Conservation (phyloP, 2,329 filamentous ascomycete genomes). For the Alternaria rosae region DNA sequence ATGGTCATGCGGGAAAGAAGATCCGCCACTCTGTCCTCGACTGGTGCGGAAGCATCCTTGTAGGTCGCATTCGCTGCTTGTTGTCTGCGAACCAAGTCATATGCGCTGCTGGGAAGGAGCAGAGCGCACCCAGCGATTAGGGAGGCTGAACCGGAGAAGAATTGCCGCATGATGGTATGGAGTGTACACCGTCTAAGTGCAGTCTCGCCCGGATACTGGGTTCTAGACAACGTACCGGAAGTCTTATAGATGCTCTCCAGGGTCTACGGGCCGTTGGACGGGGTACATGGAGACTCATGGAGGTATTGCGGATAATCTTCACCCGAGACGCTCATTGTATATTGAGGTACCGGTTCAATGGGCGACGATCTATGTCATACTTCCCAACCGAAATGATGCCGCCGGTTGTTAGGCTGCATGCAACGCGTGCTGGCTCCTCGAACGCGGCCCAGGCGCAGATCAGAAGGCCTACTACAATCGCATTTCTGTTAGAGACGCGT, state of each 20-base stretch:
- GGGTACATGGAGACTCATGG: neutral
- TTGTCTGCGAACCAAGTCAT: conserved; percentile 38
- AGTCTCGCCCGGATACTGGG: neutral
- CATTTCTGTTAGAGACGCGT: neutral
- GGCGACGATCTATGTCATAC: conserved; percentile 7
- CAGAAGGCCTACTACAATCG: neutral
- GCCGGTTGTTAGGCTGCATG: neutral
- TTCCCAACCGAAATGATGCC: neutral
- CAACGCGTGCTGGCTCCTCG: neutral
- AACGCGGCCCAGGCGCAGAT: neutral
- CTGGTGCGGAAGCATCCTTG: conserved; percentile 67
- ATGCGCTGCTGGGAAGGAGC: conserved; percentile 24
- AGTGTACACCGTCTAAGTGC: neutral
- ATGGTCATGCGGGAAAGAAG: conserved; percentile 76
- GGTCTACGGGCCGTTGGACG: conserved; percentile 9
- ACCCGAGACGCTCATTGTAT: conserved; percentile 17
- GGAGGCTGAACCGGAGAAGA: conserved; percentile 10
- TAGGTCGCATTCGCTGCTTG: conserved; percentile 55
- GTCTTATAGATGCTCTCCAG: conserved; percentile 20
- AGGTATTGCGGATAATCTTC: conserved; percentile 21
- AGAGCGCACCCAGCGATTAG: conserved; percentile 24
- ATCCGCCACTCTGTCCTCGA: conserved; percentile 71
- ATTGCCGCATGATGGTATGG: neutral
- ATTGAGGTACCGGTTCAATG: conserved; percentile 21
- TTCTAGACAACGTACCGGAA: conserved; percentile 5